A percentile compares a stretch with the other conserved stretches of the same genome.
phyloP scores from a whole-genome alignment of 106 monocot genomes.

The Posidonia australis region DNA sequence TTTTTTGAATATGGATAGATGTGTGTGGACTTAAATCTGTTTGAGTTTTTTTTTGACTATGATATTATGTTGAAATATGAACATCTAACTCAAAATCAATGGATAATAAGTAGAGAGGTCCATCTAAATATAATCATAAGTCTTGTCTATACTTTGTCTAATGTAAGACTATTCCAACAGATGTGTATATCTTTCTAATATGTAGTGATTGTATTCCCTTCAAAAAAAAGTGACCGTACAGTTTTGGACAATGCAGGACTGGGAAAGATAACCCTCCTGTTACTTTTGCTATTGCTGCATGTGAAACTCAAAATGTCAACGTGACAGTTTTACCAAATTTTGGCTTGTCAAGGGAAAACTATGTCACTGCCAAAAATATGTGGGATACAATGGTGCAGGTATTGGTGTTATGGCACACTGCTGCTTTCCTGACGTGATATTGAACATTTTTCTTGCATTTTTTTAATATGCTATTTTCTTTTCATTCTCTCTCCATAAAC shows the following conservation, averaged over 20 bases:
- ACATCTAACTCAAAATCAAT: no score
- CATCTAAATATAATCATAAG: no score
- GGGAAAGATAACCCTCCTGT: constrained; percentile 94
- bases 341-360: constrained; percentile 52
- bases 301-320: constrained; percentile 96
- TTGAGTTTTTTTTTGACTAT: no score
- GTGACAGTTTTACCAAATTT: constrained; percentile 90
- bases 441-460: not conserved
- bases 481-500: not conserved
- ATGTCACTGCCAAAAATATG: constrained; percentile 76
- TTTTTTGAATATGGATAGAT: no score
- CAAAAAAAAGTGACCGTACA: no score
- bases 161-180: no score
- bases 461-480: not conserved
- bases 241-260: constrained; percentile 47
- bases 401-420: not conserved
- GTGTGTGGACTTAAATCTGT: no score
- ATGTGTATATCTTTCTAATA: no score
- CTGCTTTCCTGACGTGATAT: not conserved
- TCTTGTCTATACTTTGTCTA: no score
- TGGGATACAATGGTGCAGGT: constrained; percentile 87
- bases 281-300: constrained; percentile 96
- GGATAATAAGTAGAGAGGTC: no score
- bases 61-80: no score
- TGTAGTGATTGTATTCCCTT: no score